Percentiles rank a stretch among this genome's conserved stretches.
Evolutionary conservation across 1,139 yeast species (phyloP).

Genomic region (Taphrina betulina): DNA sequence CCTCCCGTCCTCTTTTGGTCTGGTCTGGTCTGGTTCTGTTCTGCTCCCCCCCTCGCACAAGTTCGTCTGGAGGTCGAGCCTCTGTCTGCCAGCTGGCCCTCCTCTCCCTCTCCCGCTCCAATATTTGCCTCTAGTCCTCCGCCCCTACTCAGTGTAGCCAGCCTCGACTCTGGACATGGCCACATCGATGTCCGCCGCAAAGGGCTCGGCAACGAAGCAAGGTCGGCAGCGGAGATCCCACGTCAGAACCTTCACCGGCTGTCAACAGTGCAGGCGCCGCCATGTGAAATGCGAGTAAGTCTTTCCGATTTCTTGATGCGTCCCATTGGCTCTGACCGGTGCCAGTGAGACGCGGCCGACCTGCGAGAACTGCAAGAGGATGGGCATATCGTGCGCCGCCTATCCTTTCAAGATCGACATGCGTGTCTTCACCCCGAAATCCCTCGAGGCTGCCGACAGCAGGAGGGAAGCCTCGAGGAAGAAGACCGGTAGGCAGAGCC

Average conservation of each 20-base stretch:
- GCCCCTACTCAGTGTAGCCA: too few species aligned
- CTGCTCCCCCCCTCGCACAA: too few species aligned
- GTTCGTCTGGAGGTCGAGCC: too few species aligned
- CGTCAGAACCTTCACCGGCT: constrained; percentile 1
- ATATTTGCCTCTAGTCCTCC: too few species aligned
- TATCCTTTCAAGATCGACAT: background rate
- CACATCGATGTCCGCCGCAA: too few species aligned
- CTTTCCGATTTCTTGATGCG: background rate
- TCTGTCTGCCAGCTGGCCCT: too few species aligned
- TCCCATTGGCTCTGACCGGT: background rate
- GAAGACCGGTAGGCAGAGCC: background rate
- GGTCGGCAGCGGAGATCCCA: background rate
- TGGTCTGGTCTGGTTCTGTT: too few species aligned
- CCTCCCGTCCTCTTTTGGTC: too few species aligned
- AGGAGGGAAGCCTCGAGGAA: background rate
- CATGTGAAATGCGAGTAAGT: constrained; percentile 10
- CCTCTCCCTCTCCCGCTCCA: too few species aligned
- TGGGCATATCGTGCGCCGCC: background rate
- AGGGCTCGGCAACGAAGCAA: background rate
- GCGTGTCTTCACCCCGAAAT: background rate
- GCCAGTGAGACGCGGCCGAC: constrained; percentile 1
- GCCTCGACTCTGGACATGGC: too few species aligned
- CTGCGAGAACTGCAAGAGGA: constrained; percentile 1
- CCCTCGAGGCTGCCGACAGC: background rate
- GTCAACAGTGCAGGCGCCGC: background rate